Base-by-base conservation (phyloP, 2,329 filamentous ascomycete genomes). In the Ophiocordyceps unilateralis region DNA sequence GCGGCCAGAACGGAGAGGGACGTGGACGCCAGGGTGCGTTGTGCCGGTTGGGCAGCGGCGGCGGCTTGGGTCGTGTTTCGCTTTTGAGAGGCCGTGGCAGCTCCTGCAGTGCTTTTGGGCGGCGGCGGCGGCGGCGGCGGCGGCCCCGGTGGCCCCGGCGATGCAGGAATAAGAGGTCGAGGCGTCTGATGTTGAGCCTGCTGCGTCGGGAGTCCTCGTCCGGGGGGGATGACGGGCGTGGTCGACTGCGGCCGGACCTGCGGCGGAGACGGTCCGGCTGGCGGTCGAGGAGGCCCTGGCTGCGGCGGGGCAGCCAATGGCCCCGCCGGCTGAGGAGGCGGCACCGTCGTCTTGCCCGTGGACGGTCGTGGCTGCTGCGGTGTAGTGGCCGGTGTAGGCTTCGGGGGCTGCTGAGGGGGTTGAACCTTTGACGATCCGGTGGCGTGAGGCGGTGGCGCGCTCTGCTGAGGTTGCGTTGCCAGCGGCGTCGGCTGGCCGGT, bases 221-320 rank as follows among this genome's bases (percentile, higher is more conserved):
- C 50, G n/a, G 61, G 58, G 41, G 58, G 55, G 14, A 51, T 51
- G n/a, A 62, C 53, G 5, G 57, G 57, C 12, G 61, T 60, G 2
- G 55, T 54, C 15, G 58, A 54, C 9, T 58, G 46, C 15, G 53
- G 55, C 37, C 49, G 46, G n/a, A 45, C 48, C 23, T 47, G 47
- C 15, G 53, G 55, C 37, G 50, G 46, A 17, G 45, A 48, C 21
- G 47, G 47, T 26, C 53, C 52, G 14, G 47, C 48, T n/a, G 44
- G 40, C 38, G 48, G 47, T 19, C 54, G 53, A 32, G 54, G 52
- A 17, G 57, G 55, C 4, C 55, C 58, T 15, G 59, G 56, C 32
- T 63, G 63, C 12, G 59, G 26, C 5, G 60, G 57, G 5, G 62
- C 53, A 12, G 57, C 55, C 41, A 58, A 47, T 28, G 66, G 61